Evolutionary conservation across 345 rosid species (phyloP), one percentile per base, ranked within the genome.

Genomic region (Populus davidiana): DNA sequence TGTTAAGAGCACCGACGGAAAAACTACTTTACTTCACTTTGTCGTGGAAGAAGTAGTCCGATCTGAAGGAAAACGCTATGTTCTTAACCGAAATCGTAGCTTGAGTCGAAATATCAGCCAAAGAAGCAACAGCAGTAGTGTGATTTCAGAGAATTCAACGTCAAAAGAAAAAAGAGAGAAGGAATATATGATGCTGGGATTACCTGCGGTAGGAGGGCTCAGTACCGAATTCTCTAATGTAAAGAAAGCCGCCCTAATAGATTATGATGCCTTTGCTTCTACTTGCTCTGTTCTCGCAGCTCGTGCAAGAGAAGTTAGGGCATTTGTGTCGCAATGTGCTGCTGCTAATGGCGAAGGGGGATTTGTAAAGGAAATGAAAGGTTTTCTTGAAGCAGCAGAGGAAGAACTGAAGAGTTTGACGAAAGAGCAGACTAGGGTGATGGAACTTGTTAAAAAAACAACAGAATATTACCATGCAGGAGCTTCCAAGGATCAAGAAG

Each of bases 31-130:
- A 76, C 98, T 96, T 44, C 91, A 92, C 86, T 96, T 96, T 70
- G 96, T 96, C 2, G 96, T 96, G 33, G 88, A 90, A 41, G 96
- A 92, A 86, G 96, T 92, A 1, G 89, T 91, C 54, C 86, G 96
- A 3, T 81, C 91, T 0, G 96, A 96, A 78, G 99, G 99, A 50
- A 92, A 85, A 85, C 93, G 91, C 10, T 89, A 92, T 38, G 89
- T 84, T 80, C 39, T 87, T 69, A 91, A 81, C 50, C 84, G 87
- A 62, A 86, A 80, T 50, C 87, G 67, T 14, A 86, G 91, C 80
- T 80, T 88, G 66, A 84, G 81, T 33, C 83, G 88, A 25, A 82
- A 66, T 68, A 86, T 82, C 59, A 81, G 81, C 75, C 76, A 62
- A 1, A 83, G 69, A 72, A 84, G 83, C 50, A 79, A 27, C 74